Base-by-base conservation (phyloP, 2,329 filamentous ascomycete species). In the Trichoderma atroviride region DNA sequence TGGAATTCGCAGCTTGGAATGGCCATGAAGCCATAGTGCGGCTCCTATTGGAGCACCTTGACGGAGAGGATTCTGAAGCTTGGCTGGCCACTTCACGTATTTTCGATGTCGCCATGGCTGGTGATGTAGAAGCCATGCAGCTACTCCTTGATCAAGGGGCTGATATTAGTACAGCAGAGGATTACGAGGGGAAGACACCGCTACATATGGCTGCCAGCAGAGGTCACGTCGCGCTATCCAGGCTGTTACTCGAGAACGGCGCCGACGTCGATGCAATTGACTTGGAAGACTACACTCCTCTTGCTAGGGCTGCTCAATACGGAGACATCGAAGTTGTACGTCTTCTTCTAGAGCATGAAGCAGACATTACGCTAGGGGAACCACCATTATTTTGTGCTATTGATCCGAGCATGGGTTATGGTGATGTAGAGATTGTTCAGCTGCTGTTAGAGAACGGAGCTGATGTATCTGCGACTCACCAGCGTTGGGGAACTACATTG, bases 371-470 rank as follows among this genome's bases (percentile, higher is more conserved):
- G 9, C 5, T 3, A n/a, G 16, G 40, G 7, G 0, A 1, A 0
- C 19, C 40, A 10, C 40, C 40, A 1, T 5, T 43, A 9, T 43
- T 19, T 2, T 1, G 0, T 4, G 40, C 40, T 43, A n/a, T 43
- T n/a, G 0, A 7, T 2, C 7, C 40, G 16, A 9, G 0, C 1
- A 43, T 0, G 0, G 19, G 5, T n/a, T 16, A 3, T 2, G 2
- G 2, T 3, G 6, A 43, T 9, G 40, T 19, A n/a, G 40, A 43
- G 19, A 43, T 43, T 19, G 40, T 43, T 43, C 40, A n/a, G 40
- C 40, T 43, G 40, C 16, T 43, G 1, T n/a, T 43, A 9, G 40
- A 43, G 6, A n/a, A 43, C 16, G 40, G 40, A 43, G 40, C 40
- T n/a, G 40, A 43, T n/a, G 40, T 19, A 43, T 43, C 5, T n/a